These are phyloP conservation scores for Candida orba DNA, from an alignment of 805 yeast species.

Conservation along the genomic window DNA sequence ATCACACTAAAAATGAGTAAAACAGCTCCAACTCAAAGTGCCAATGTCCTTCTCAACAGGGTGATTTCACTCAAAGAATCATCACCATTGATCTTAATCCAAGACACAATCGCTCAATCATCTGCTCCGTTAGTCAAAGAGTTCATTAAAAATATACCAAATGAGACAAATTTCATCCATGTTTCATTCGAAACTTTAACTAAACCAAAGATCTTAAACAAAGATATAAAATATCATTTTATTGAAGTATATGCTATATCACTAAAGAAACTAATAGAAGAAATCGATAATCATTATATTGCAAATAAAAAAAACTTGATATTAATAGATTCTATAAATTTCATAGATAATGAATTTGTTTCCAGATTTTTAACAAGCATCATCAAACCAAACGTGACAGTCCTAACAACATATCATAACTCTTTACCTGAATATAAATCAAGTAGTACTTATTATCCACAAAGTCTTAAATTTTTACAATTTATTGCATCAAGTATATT, in stretches of 20 bases:
- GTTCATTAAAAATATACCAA: conserved; percentile 36
- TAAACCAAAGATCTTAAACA: conserved; percentile 34
- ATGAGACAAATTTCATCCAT: conserved; percentile 35
- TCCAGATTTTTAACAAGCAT: conserved; percentile 44
- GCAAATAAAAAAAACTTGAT: conserved; percentile 33
- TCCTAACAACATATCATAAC: conserved; percentile 43
- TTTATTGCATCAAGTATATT: conserved; percentile 74
- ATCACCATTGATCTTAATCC: conserved; percentile 63
- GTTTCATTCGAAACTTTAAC: conserved; percentile 63
- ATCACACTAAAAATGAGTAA: conserved; percentile 11
- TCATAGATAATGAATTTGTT: conserved; percentile 38
- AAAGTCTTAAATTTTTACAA: conserved; percentile 41
- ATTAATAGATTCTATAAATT: conserved; percentile 64
- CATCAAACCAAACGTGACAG: conserved; percentile 37
- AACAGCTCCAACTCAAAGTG: conserved; percentile 32
- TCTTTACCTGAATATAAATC: conserved; percentile 30
- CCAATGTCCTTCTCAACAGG: conserved; percentile 57
- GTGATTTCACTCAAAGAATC: conserved; percentile 62
- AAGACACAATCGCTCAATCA: conserved; percentile 69
- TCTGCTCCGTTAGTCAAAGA: conserved; percentile 51
- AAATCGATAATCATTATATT: conserved; percentile 10
- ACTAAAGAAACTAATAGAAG: conserved; percentile 22
- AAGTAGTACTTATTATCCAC: conserved; percentile 39
- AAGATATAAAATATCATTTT: conserved; percentile 24
- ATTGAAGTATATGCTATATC: conserved; percentile 34